Conservation (phyloP, 495 filamentous ascomycete genomes). For the Podospora appendiculata region DNA sequence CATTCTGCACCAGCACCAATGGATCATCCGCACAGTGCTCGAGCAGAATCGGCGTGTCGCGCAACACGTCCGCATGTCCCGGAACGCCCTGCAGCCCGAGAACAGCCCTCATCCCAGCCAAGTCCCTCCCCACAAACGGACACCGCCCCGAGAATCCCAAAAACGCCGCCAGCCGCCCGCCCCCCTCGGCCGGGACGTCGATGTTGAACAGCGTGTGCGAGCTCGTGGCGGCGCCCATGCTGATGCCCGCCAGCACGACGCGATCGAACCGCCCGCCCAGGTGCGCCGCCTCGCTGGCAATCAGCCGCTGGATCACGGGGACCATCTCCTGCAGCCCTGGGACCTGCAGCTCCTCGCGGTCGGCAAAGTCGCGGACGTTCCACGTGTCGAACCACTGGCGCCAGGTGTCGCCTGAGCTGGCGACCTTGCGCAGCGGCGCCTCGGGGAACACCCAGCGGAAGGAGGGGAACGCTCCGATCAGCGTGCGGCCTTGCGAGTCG, state of each 20-base stretch:
- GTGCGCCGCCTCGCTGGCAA: conserved; percentile 20
- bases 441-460: conserved; percentile 44
- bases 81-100: conserved; percentile 11
- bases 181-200: conserved; percentile 5
- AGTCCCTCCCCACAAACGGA: conserved; percentile 35
- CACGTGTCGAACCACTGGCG: conserved; percentile 37
- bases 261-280: conserved; percentile 21
- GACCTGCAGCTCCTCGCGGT: conserved; percentile 23
- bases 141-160: conserved; percentile 51
- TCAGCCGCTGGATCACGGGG: conserved; percentile 8
- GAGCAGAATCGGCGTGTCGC: conserved; percentile 41
- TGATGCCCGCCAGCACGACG: conserved; percentile 28
- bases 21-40: conserved; percentile 46
- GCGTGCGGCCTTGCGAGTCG: conserved; percentile 21
- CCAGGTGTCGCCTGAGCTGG: conserved; percentile 26
- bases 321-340: conserved; percentile 21
- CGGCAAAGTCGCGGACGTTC: conserved; percentile 20
- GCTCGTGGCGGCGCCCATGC: conserved; percentile 36
- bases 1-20: conserved; percentile 39
- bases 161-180: conserved; percentile 28
- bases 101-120: conserved; percentile 18
- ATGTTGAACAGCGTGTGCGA: conserved; percentile 33
- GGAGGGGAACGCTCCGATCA: conserved; percentile 26
- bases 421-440: conserved; percentile 33
- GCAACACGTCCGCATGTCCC: no score